Percentiles rank a stretch among this genome's conserved stretches.
phyloP scores from a whole-genome alignment of 2,329 filamentous ascomycete species.

The Neonectria hederae region DNA sequence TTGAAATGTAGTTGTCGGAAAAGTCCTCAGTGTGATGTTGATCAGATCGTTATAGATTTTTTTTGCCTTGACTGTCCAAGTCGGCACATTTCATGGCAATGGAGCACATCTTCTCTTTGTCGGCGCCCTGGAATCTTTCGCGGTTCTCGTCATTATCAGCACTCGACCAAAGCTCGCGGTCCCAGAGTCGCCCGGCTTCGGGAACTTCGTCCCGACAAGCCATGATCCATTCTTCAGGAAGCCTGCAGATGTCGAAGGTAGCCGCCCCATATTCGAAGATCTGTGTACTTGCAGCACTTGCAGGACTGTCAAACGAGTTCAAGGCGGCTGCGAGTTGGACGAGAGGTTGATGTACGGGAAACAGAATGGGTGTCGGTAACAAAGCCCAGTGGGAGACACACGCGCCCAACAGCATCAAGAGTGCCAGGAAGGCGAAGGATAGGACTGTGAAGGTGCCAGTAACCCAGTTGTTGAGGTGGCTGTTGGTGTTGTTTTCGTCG shows the following conservation, averaged over 20 bases:
- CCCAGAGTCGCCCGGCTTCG: neutral
- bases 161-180: too few species aligned
- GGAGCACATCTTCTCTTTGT: neutral
- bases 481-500: neutral
- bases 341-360: neutral
- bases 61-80: neutral
- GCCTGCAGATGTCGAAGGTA: too few species aligned
- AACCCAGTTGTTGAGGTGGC: too few species aligned
- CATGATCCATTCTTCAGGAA: neutral
- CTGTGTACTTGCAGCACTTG: too few species aligned
- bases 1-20: too few species aligned
- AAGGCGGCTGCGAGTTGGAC: neutral
- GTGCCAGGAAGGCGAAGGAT: neutral
- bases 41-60: fast-evolving
- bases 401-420: neutral
- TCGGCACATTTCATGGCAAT: neutral
- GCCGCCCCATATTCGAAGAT: too few species aligned
- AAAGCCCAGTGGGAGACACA: neutral
- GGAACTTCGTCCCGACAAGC: neutral
- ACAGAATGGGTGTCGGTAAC: neutral
- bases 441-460: neutral
- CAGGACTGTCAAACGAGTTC: neutral
- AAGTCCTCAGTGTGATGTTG: neutral
- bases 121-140: neutral
- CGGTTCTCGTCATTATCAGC: too few species aligned